Conservation (phyloP, 2,329 filamentous ascomycete species). For the Reticulascus tulasneorum region DNA sequence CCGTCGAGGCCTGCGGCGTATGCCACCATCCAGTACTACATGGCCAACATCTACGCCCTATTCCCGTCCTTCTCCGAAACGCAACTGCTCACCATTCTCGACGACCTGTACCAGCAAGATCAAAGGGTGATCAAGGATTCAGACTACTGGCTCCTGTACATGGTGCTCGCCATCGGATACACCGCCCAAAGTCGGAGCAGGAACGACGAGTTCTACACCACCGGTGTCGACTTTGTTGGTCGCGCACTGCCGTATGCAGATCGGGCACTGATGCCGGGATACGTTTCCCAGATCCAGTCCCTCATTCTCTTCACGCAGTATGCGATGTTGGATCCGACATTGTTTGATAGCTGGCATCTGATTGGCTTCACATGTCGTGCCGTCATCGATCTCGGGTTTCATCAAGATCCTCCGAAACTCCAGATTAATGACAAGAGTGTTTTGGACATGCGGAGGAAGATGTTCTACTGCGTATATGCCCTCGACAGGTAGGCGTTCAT, state of each 20-base stretch:
- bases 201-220: constrained; percentile 59
- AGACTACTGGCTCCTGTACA: constrained; percentile 82
- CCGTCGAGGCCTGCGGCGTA: constrained; percentile 67
- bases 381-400: constrained; percentile 83
- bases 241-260: constrained; percentile 74
- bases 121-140: constrained; percentile 59
- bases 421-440: constrained; percentile 63
- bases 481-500: constrained; percentile 66
- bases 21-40: constrained; percentile 74
- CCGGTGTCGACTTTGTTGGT: constrained; percentile 53
- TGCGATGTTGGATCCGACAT: constrained; percentile 81
- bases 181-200: constrained; percentile 67
- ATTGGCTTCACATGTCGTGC: constrained; percentile 87
- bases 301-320: constrained; percentile 84
- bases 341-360: constrained; percentile 92
- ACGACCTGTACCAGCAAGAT: constrained; percentile 74
- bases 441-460: constrained; percentile 73
- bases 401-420: constrained; percentile 80
- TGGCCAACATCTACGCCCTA: constrained; percentile 74
- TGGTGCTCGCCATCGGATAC: constrained; percentile 83
- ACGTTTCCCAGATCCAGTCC: constrained; percentile 80
- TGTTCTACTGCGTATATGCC: constrained; percentile 88
- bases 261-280: constrained; percentile 78
- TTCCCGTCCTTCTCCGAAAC: constrained; percentile 83
- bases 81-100: constrained; percentile 70